Evolutionary conservation across 371 early-diverging fungal genomes (phyloP).

Genomic region (Mucor irregularis): DNA sequence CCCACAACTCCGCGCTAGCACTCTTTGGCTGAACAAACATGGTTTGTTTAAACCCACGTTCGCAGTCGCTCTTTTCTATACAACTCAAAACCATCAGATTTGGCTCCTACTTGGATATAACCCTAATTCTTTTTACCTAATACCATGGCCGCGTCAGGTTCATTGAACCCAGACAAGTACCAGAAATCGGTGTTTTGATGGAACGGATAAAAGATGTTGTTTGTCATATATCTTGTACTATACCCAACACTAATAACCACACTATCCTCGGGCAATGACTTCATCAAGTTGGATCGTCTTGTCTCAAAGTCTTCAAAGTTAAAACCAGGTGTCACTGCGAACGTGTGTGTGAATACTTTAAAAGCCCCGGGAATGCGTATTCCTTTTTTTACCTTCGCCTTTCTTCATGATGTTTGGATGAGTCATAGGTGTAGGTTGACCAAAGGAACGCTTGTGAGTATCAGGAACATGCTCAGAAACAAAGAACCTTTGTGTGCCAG

Average conservation of each 20-base stretch:
- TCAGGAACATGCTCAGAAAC: conserved; percentile 25
- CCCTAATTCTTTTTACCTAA: conserved; percentile 52
- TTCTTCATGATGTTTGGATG: conserved; percentile 81
- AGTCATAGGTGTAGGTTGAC: conserved; percentile 71
- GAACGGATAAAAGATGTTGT: conserved; percentile 94
- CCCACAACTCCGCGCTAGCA: conserved; percentile 84
- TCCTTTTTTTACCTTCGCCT: conserved; percentile 61
- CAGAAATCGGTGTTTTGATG: conserved; percentile 91
- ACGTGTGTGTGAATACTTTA: not conserved
- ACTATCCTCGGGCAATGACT: conserved; percentile 62
- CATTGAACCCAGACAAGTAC: conserved; percentile 88
- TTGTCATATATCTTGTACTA: conserved; percentile 82
- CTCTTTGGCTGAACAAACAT: conserved; percentile 85
- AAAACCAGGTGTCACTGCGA: conserved; percentile 80
- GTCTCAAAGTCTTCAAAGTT: conserved; percentile 69
- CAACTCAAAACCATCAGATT: not conserved
- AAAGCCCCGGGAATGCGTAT: not conserved
- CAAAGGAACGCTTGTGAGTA: conserved; percentile 53
- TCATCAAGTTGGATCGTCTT: conserved; percentile 70
- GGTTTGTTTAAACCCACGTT: conserved; percentile 78
- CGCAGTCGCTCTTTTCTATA: conserved; percentile 57
- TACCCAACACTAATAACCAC: conserved; percentile 77
- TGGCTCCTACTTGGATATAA: too few species aligned
- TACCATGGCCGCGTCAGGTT: conserved; percentile 84
- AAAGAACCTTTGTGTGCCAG: conserved; percentile 1